Conservation (phyloP, 2,329 filamentous ascomycete genomes). For the Xylaria sp. region DNA sequence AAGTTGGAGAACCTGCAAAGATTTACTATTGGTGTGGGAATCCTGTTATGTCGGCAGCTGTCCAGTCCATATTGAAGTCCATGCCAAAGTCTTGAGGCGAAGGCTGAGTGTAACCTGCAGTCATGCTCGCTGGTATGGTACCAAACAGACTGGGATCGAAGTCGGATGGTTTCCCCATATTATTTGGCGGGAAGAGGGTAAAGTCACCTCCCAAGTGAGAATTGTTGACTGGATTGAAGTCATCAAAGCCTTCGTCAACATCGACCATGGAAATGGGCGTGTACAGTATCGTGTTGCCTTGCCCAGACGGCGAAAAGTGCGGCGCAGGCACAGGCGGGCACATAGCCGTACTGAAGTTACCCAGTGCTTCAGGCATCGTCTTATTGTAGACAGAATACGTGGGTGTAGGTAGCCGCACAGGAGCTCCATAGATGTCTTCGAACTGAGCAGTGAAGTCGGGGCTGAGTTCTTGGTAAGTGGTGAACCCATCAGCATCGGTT, state of each 20-base stretch:
- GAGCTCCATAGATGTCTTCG: slow-evolving; percentile 70
- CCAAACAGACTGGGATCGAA: slow-evolving; percentile 59
- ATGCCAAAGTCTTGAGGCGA: slow-evolving; percentile 60
- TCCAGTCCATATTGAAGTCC: slow-evolving; percentile 49
- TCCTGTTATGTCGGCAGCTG: slow-evolving; percentile 40
- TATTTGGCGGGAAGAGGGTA: slow-evolving; percentile 64
- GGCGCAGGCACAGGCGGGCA: slow-evolving; percentile 55
- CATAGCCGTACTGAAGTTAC: slow-evolving; percentile 53
- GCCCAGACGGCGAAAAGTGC: slow-evolving; percentile 75
- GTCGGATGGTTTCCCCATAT: slow-evolving; percentile 54
- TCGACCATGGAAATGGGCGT: slow-evolving; percentile 71
- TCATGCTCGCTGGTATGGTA: slow-evolving; percentile 60
- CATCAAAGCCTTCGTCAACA: slow-evolving; percentile 73
- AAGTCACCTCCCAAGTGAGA: slow-evolving; percentile 68
- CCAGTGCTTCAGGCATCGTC: slow-evolving; percentile 56
- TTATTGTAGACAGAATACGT: slow-evolving; percentile 57
- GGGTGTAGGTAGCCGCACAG: slow-evolving; percentile 66
- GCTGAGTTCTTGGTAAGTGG: slow-evolving; percentile 68
- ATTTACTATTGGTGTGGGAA: slow-evolving; percentile 38
- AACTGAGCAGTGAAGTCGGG: slow-evolving; percentile 69
- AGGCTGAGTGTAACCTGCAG: slow-evolving; percentile 62
- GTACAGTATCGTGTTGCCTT: slow-evolving; percentile 74
- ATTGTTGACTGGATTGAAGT: slow-evolving; percentile 55
- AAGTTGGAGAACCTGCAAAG: neutral
- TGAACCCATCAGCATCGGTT: slow-evolving; percentile 60